Conservation (phyloP, 2,329 filamentous ascomycete species). For the Fusarium anthophilum region DNA sequence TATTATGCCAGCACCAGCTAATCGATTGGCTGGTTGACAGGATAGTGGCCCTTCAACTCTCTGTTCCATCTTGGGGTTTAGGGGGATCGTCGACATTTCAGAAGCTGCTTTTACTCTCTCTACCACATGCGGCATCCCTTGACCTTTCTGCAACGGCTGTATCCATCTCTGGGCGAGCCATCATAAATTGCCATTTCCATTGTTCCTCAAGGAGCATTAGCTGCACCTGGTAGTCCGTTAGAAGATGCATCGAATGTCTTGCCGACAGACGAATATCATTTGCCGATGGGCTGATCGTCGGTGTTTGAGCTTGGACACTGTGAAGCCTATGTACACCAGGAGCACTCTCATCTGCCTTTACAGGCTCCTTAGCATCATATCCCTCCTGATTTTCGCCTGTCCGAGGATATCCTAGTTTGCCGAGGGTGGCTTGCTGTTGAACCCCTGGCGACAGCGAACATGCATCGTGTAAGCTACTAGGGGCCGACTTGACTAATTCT, state of each 20-base stretch:
- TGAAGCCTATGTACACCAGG: neutral
- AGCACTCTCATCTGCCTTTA: neutral
- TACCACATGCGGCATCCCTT: too few species aligned
- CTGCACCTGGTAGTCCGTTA: neutral
- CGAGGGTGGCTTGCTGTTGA: too few species aligned
- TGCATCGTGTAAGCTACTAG: too few species aligned
- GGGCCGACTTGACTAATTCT: too few species aligned
- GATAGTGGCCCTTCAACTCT: neutral
- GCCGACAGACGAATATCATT: neutral
- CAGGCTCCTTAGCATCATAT: neutral
- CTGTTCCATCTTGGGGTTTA: too few species aligned
- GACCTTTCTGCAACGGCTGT: too few species aligned
- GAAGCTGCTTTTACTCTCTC: neutral
- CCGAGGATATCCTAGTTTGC: too few species aligned
- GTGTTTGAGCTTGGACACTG: neutral
- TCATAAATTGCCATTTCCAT: too few species aligned
- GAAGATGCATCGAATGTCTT: neutral
- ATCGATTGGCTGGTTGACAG: neutral
- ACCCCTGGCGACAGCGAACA: too few species aligned
- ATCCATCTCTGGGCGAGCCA: too few species aligned
- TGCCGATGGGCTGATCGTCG: too few species aligned
- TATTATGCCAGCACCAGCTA: neutral
- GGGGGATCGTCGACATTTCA: fast-evolving
- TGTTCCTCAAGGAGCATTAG: neutral
- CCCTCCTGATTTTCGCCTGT: too few species aligned